These are phyloP conservation scores for Jaapia argillacea DNA, from an alignment of 768 basidiomycete genomes.

Conservation along the genomic window DNA sequence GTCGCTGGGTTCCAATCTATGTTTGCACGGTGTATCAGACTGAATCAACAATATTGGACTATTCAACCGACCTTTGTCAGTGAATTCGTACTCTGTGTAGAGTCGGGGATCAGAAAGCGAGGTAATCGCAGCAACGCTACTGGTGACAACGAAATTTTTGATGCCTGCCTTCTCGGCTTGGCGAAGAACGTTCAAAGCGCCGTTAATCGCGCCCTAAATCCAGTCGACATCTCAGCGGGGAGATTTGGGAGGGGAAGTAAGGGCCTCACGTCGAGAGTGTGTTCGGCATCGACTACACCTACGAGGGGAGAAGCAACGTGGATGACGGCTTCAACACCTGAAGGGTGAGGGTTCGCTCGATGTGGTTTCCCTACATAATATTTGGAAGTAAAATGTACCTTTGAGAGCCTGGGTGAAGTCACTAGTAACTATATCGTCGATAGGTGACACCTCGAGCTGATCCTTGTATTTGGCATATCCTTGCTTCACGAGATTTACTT, in stretches of 20 bases:
- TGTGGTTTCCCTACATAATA: background rate
- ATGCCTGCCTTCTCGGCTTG: background rate
- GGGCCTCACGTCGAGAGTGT: background rate
- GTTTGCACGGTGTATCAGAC: background rate
- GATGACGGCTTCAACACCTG: background rate
- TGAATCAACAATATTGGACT: background rate
- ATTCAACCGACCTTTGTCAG: background rate
- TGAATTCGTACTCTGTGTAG: background rate
- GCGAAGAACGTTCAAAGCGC: background rate
- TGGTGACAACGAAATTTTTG: too few species aligned
- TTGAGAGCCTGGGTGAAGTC: background rate
- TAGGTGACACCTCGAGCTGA: background rate
- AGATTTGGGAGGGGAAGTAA: background rate
- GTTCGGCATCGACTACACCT: background rate
- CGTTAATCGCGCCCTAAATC: background rate
- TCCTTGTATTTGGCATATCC: background rate
- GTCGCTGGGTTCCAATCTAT: background rate
- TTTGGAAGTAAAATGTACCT: background rate
- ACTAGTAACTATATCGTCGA: background rate
- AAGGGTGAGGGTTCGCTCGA: background rate
- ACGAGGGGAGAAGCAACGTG: background rate
- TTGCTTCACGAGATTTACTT: background rate
- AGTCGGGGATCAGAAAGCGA: background rate
- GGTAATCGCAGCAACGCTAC: background rate
- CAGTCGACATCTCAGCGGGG: background rate